A percentile compares a stretch with the other conserved stretches of the same genome.
phyloP scores from a whole-genome alignment of 2,329 filamentous ascomycete genomes.

The Trichoderma sp. region DNA sequence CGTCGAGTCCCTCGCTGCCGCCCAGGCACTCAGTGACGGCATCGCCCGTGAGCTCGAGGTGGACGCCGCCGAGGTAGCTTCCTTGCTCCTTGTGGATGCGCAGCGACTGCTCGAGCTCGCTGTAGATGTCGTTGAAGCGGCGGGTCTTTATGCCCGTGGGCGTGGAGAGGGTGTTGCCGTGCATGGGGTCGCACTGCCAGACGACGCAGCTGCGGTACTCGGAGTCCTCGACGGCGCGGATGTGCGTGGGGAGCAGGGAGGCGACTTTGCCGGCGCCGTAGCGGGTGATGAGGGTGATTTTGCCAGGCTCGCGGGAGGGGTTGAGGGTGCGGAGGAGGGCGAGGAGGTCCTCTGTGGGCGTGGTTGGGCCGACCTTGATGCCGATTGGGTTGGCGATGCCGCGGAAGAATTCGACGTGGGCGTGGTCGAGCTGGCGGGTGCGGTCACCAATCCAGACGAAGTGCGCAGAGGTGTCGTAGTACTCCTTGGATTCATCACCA shows the following conservation, averaged over 20 bases:
- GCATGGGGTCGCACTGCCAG: conserved; percentile 99
- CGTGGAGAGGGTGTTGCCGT: conserved; percentile 75
- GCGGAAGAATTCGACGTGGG: conserved; percentile 96
- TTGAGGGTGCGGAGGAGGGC: conserved; percentile 83
- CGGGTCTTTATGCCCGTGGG: conserved; percentile 85
- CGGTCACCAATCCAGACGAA: conserved; percentile 99
- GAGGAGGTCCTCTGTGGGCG: conserved; percentile 73
- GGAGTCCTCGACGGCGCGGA: conserved; percentile 81
- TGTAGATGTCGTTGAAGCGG: conserved; percentile 85
- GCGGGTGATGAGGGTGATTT: conserved; percentile 93
- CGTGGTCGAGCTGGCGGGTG: conserved; percentile 88
- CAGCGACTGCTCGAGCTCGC: conserved; percentile 80
- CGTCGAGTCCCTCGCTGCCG: conserved; percentile 81
- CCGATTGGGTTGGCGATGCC: conserved; percentile 95
- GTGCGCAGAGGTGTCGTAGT: conserved; percentile 93
- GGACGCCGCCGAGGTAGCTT: conserved; percentile 89
- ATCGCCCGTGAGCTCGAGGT: conserved; percentile 93
- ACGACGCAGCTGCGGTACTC: conserved; percentile 70
- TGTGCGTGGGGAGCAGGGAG: conserved; percentile 77
- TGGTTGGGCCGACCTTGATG: conserved; percentile 91
- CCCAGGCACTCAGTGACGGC: conserved; percentile 95
- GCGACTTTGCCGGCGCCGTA: conserved; percentile 82
- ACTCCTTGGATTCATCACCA: conserved; percentile 55
- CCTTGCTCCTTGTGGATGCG: conserved; percentile 80
- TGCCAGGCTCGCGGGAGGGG: conserved; percentile 77